Conservation (phyloP, 495 filamentous ascomycete species). For the Lophiostoma macrostomum region DNA sequence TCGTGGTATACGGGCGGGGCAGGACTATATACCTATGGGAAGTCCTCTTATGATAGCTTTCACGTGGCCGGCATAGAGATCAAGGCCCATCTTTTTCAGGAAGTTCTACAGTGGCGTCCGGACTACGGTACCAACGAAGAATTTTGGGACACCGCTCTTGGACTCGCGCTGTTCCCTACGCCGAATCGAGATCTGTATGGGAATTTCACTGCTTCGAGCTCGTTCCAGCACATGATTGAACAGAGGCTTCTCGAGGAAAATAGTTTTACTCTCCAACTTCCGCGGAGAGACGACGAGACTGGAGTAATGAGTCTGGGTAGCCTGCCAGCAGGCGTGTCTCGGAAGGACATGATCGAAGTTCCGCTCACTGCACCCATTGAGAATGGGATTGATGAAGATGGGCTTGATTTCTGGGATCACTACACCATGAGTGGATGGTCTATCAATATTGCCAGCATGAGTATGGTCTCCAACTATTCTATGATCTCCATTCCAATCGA, state of each 20-base stretch:
- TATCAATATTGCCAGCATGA: constrained; percentile 3
- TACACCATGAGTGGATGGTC: constrained; percentile 6
- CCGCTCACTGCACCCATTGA: constrained; percentile 13
- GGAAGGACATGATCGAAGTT: constrained; percentile 4
- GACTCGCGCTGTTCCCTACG: constrained; percentile 10
- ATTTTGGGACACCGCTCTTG: constrained; percentile 8
- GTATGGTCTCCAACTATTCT: background rate
- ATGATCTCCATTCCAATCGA: background rate
- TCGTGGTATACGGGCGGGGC: background rate
- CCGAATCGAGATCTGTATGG: constrained; percentile 1
- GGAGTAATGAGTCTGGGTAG: constrained; percentile 13
- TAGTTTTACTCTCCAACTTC: constrained; percentile 4
- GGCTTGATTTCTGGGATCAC: background rate
- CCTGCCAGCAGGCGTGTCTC: background rate
- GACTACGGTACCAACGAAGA: background rate
- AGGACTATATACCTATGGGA: constrained; percentile 5
- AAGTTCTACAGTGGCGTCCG: constrained; percentile 1
- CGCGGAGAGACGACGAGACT: constrained; percentile 4
- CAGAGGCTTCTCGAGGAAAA: constrained; percentile 8
- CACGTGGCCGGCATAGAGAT: constrained; percentile 7
- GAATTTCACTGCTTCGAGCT: constrained; percentile 6
- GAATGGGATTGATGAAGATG: background rate
- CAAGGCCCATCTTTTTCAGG: constrained; percentile 7
- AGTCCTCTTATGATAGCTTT: constrained; percentile 4
- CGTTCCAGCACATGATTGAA: constrained; percentile 12